Percentiles rank a stretch among this genome's conserved stretches.
Conservation (phyloP, 768 basidiomycete species). For the Lentinula edodes region DNA sequence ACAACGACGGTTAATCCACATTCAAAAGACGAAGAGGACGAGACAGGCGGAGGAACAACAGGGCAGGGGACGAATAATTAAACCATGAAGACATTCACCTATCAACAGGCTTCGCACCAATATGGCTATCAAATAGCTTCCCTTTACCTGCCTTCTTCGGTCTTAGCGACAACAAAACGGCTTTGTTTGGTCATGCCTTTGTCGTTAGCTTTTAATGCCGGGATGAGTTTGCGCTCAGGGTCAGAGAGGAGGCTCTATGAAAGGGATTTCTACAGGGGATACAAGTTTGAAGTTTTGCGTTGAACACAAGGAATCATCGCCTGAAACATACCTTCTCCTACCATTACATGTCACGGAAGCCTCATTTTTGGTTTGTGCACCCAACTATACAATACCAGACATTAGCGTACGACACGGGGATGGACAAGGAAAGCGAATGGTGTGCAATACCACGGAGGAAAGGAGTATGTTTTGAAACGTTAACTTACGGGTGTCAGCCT, state of each 20-base stretch:
- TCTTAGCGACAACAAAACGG: slow-evolving; percentile 91
- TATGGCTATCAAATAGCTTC: slow-evolving; percentile 76
- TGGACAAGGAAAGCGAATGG: not conserved
- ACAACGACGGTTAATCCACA: not conserved
- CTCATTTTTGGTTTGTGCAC: slow-evolving; percentile 90
- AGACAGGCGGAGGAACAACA: not conserved
- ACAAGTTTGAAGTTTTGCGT: not conserved
- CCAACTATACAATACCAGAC: slow-evolving; percentile 65
- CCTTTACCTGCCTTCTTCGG: slow-evolving; percentile 28
- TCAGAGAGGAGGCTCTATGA: slow-evolving; percentile 88
- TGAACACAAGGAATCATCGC: not conserved
- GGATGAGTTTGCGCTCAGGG: slow-evolving; percentile 72
- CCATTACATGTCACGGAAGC: slow-evolving; percentile 85
- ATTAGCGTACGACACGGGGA: not conserved
- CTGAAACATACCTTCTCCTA: slow-evolving; percentile 63
- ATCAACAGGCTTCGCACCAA: slow-evolving; percentile 83
- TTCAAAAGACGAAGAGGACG: not conserved
- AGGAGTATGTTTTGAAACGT: not conserved
- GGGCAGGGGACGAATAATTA: not conserved
- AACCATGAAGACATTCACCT: slow-evolving; percentile 42
- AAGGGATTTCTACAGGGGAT: slow-evolving; percentile 60
- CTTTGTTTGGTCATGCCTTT: slow-evolving; percentile 85
- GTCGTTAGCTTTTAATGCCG: slow-evolving; percentile 73
- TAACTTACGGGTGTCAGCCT: slow-evolving; percentile 75
- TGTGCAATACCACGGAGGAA: not conserved